Evolutionary conservation across 257 asterid genomes (phyloP).

Genomic region (Solanum pennellii): DNA sequence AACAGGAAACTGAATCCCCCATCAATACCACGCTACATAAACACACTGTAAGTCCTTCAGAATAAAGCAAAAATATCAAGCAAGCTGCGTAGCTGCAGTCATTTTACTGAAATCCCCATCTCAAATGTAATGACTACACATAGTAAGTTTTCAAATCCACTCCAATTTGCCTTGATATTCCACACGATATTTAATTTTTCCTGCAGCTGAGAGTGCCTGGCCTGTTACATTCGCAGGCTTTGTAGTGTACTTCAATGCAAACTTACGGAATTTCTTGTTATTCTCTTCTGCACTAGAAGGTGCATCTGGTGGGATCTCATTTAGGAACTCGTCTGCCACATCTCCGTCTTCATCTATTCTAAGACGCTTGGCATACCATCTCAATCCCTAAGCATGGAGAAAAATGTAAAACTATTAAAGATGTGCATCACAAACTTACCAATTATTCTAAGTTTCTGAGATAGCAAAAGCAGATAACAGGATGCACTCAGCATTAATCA

Average conservation of each 20-base stretch:
- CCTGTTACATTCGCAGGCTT: slow-evolving; percentile 56
- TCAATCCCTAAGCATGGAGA: slow-evolving; percentile 54
- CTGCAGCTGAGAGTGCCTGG: slow-evolving; percentile 45
- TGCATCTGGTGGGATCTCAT: slow-evolving; percentile 34
- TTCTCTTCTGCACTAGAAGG: slow-evolving; percentile 16
- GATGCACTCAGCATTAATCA: background rate
- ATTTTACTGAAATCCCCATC: background rate
- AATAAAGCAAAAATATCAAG: background rate
- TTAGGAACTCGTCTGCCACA: slow-evolving; percentile 88
- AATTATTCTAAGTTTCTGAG: background rate
- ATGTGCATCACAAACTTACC: background rate
- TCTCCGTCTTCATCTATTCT: slow-evolving; percentile 95
- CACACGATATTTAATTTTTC: slow-evolving; percentile 61
- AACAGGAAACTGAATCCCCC: background rate
- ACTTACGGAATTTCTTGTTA: slow-evolving; percentile 32
- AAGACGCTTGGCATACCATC: slow-evolving; percentile 76
- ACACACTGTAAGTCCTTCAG: background rate
- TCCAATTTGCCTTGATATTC: slow-evolving; percentile 59
- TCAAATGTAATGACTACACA: background rate
- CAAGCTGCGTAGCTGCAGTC: background rate
- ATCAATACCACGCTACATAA: background rate
- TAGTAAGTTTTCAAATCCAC: slow-evolving; percentile 41
- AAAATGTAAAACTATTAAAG: background rate
- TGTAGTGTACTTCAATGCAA: slow-evolving; percentile 47
- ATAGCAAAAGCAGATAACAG: background rate